Base-by-base conservation (phyloP, 805 yeast genomes). In the baker's yeast (Saccharomyces cerevisiae) region DNA sequence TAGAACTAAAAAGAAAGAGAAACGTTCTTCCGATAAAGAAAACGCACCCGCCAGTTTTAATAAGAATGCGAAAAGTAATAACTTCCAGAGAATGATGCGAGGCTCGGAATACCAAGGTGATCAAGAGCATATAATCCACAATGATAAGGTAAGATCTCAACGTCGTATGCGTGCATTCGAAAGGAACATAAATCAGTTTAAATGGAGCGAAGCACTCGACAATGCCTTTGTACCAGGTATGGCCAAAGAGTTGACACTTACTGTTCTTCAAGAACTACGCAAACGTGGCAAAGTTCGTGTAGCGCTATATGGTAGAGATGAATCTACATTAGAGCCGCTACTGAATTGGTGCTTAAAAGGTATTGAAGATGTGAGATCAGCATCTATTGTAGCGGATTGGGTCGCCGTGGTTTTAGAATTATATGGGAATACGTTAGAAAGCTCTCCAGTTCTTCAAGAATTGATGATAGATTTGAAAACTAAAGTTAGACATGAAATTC, bases 81-180 rank as follows among this genome's bases (percentile, higher is more conserved):
- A 86, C 8, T 88, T 83, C 71, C 83, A 84, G 43, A 80, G 89
- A 64, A 85, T 89, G 87, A 82, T 89, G 79, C 82, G 92, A 61
- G 98, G 98, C 54, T 79, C 90, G 6, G 96, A 91, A 62, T 92
- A 90, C 69, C 79, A 81, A 55, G 98, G 98, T 46, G 96, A 89
- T 65, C 85, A 83, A 59, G 98, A 92, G 67, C 87, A 87, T 65
- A 76, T 80, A 52, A 75, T 86, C 3, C 76, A 87, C 32, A 79
- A 79, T 54, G 88, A 88, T 57, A 78, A 81, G 57, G 69, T 76
- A 41, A 75, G 74, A 49, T 73, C 73, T 51, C 74, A 76, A 53
- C 89, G 84, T 69, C 87, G 86, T 66, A 77, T 89, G 55, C 85
- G 85, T 69, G 85, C 82, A 49, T 92, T 85, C 66, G 99, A 94